Evolutionary conservation across 2,329 filamentous ascomycete genomes (phyloP), one percentile per base, ranked within the genome.

Genomic region (Harringtonia lauricola): DNA sequence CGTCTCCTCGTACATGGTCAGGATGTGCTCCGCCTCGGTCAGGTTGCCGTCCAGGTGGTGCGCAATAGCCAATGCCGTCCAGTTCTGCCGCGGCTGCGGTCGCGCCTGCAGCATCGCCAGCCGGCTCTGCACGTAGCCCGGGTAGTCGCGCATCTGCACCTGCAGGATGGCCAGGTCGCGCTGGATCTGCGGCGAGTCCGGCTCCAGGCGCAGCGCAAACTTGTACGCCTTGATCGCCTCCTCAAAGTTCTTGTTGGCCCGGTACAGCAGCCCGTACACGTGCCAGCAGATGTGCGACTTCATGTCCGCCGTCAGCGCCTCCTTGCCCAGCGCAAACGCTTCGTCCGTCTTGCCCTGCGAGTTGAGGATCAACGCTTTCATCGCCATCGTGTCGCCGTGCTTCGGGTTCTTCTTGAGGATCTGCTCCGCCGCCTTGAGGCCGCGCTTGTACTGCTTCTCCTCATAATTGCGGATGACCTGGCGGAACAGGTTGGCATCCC

Each of bases 281-380:
- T 98, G 94, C 92, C 92, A 98, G 72, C 89, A 96, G 57, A 98
- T 89, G 65, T 96, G 90, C 57, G 89, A 95, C 70, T 94, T 95
- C 89, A 98, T 96, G 62, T 96, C 89, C 57, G 89, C 87, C 53
- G 83, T 88, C 55, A 98, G 72, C 29, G 94, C 92, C 52, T 88
- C 77, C 67, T 95, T 98, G 57, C 86, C 90, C 47, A 98, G 74
- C 37, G 81, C 78, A 61, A 98, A 98, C 1, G 94, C 94, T 66
- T 98, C 92, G 46, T 95, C 87, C 26, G 83, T 81, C 66, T 94
- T 90, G 54, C 88, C 87, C 64, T 90, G 83, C 36, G 85, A 83
- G 63, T 94, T 96, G 64, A 96, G 78, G 54, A 96, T 95, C 53
- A 98, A 72, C 45, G 92, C 90, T 69, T 98, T 98, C 92, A 98